Percentiles rank a stretch among this genome's conserved stretches.
These are phyloP conservation scores for Artemisia annua DNA, from an alignment of 129 eudicot species.

Conservation along the genomic window DNA sequence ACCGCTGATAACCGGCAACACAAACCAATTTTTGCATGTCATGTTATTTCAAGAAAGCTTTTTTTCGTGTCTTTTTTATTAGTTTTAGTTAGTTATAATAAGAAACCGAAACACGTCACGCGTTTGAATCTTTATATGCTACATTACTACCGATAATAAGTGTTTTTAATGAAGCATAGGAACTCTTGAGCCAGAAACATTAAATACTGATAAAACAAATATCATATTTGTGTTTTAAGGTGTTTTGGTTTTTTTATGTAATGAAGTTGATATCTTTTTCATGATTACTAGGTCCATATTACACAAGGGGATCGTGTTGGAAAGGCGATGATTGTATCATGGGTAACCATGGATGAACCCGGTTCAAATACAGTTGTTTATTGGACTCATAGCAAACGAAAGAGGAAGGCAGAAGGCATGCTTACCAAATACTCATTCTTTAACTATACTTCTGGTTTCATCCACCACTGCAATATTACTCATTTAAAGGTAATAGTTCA, in stretches of 20 bases:
- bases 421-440: slow-evolving; percentile 57
- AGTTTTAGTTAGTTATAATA: no score
- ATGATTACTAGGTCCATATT: slow-evolving; percentile 61
- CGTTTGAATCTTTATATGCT: no score
- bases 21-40: no score
- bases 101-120: no score
- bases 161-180: no score
- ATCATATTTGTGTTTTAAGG: no score
- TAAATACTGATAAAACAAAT: neutral
- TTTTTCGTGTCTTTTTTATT: no score
- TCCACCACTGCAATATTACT: slow-evolving; percentile 80
- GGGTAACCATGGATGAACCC: slow-evolving; percentile 82
- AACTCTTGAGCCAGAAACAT: no score
- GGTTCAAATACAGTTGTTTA: slow-evolving; percentile 66
- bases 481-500: slow-evolving; percentile 51
- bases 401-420: slow-evolving; percentile 50
- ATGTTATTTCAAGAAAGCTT: no score
- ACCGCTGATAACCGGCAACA: no score
- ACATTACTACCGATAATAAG: no score
- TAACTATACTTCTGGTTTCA: slow-evolving; percentile 82
- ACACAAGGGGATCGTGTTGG: slow-evolving; percentile 95
- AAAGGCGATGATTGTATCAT: slow-evolving; percentile 82
- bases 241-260: no score
- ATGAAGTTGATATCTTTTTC: neutral
- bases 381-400: slow-evolving; percentile 52